Base-by-base conservation (phyloP, 495 filamentous ascomycete genomes). In the Penicillium argentinense region DNA sequence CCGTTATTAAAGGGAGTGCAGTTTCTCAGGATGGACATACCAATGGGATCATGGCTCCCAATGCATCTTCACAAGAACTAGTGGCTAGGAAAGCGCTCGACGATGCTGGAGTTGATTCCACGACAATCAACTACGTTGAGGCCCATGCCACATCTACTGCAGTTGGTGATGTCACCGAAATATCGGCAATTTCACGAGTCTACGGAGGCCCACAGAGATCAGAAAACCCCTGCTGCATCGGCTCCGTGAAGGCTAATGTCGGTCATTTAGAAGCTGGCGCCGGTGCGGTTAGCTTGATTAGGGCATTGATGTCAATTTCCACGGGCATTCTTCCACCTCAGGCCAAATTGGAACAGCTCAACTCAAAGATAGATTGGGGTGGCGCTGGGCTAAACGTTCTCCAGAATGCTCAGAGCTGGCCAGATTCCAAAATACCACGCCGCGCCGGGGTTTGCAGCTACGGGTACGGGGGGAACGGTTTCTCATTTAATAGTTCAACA, bases 241-340 rank as follows among this genome's bases (percentile, higher is more conserved):
- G 76, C 2, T 75, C 72, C 2, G 49, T 79, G 34, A 81, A 79
- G 42, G 68, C 73, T 7, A 71, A 75, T 23, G 61, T 79, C 42
- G 78, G 80, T 0, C 79, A 81, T 54, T 38, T 62, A 13, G 78
- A 78, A 48, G 76, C 68, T 4, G 67, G 73, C 9, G 77, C 75
- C 1, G 82, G 81, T 6, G 44, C 81, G 29, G 79, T 81, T 11
- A 77, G 77, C 1, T 34, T 85, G 0, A 57, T 86, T 5, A 85
- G 84, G 61, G 73, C 75, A 0, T 59, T 74, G 1, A 9, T 79
- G 21, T 68, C 74, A 19, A 62, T 87, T 34, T 66, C 73, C 37
- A 67, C 80, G 28, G 57, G 54, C 5, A 40, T 64, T 0, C 60
- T 83, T 3, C 75, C 78, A 0, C 79, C 82, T 0, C 84, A 82